Evolutionary conservation across 1,284 basidiomycete genomes (phyloP).

Genomic region (Rhizopogon parksii): DNA sequence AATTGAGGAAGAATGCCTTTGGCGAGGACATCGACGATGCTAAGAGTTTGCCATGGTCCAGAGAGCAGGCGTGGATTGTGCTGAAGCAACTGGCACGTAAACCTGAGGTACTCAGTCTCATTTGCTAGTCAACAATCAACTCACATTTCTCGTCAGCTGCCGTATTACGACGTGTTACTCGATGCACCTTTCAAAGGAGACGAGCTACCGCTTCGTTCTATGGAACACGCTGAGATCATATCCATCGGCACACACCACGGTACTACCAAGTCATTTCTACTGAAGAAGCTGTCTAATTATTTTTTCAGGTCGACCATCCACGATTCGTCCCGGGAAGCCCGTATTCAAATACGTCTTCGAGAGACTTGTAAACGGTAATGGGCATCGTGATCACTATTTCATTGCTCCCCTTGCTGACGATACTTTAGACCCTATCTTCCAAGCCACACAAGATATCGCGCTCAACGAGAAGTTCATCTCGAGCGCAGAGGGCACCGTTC

Average conservation of each 20-base stretch:
- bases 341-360: constrained; percentile 84
- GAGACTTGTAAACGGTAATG: constrained; percentile 61
- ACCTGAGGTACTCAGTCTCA: constrained; percentile 49
- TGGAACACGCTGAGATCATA: constrained; percentile 91
- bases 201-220: constrained; percentile 71
- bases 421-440: constrained; percentile 66
- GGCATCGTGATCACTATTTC: background rate
- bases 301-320: constrained; percentile 70
- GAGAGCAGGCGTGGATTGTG: constrained; percentile 85
- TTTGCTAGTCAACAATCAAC: background rate
- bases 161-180: constrained; percentile 78
- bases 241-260: constrained; percentile 73
- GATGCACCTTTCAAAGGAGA: constrained; percentile 92
- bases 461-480: constrained; percentile 73
- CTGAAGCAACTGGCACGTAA: constrained; percentile 68
- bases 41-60: constrained; percentile 76
- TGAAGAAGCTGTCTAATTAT: constrained; percentile 2
- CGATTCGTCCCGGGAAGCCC: constrained; percentile 85
- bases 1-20: constrained; percentile 87
- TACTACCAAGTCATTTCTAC: constrained; percentile 22
- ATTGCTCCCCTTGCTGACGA: background rate
- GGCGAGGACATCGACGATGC: constrained; percentile 88
- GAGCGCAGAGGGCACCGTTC: constrained; percentile 59
- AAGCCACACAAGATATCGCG: constrained; percentile 75
- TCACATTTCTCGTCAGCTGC: constrained; percentile 39